These are phyloP conservation scores for Neospora caninum DNA, from an alignment of 169 alveolate genomes.

Conservation along the genomic window DNA sequence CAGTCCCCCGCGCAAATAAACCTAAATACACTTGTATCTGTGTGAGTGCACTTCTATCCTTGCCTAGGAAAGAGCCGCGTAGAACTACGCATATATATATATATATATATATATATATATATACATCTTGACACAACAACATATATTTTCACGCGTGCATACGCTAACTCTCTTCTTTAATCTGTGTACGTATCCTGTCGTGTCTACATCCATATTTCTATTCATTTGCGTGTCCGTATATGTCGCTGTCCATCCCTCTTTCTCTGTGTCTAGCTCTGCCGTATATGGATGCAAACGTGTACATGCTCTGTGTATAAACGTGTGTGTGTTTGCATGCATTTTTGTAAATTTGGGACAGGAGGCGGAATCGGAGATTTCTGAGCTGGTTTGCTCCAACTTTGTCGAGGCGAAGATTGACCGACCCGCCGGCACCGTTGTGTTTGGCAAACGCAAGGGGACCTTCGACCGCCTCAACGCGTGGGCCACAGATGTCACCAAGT, in stretches of 20 bases:
- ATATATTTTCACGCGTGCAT: too few species aligned
- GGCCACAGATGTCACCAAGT: conserved; percentile 36
- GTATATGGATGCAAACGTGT: not conserved
- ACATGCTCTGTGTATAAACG: not conserved
- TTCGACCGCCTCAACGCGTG: conserved; percentile 43
- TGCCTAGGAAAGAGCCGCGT: too few species aligned
- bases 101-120: not conserved
- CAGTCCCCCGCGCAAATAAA: not conserved
- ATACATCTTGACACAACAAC: too few species aligned
- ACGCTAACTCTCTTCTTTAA: too few species aligned
- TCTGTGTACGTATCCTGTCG: too few species aligned
- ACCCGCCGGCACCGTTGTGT: conserved; percentile 65
- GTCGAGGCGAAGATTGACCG: conserved; percentile 66
- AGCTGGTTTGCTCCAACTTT: conserved; percentile 46
- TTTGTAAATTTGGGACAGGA: conserved; percentile 35
- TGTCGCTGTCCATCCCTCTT: too few species aligned
- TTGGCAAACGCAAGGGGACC: conserved; percentile 50
- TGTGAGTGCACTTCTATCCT: not conserved
- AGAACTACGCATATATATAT: not conserved
- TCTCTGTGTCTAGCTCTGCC: not conserved
- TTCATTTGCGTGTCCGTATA: too few species aligned
- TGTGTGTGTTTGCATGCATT: too few species aligned
- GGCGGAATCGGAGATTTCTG: conserved; percentile 59
- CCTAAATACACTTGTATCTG: not conserved
- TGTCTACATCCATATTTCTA: too few species aligned